Base-by-base conservation (phyloP, 192 early-diverging fungal genomes). In the Coemansia sp. region DNA sequence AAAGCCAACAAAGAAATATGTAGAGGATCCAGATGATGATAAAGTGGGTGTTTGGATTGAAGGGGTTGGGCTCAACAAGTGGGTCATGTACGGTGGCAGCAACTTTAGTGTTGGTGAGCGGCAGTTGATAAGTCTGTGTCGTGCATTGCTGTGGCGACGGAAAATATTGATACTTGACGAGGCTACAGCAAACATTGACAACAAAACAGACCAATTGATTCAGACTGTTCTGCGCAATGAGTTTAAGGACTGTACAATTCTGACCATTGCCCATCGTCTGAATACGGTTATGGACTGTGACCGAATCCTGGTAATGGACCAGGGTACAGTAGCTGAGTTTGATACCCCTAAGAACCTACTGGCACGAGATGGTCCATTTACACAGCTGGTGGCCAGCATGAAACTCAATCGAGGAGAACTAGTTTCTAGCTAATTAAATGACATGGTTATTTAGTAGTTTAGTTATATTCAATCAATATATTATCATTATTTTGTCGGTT, bases 121-220 rank as follows among this genome's bases (percentile, higher is more conserved):
- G 7, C 91, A 93, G 69, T 62, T 86, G 2, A 24, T 87, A 2
- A 80, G 79, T 32, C 49, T 87, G 50, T 77, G 83, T 2, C 62
- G 90, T 1, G 90, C 89, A 1, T 52, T 92, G n/a, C 64, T 92
- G 14, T 71, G 87, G 22, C 85, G 84, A 32, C 83, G 87, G 38
- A 85, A 84, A 27, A 81, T 94, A 43, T 59, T 94, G 58, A 76
- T 94, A 14, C 76, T 94, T 61, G 92, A 94, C 66, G 92, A 94
- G 70, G 92, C 84, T 5, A 85, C 84, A n/a, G 85, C 85, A 48
- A 84, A 82, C 39, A 71, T 87, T 11, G 85, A 87, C 54, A 41
- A 69, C 17, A 68, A 76, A 12, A 85, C 84, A 9, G 87, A 89
- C 62, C 63, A 58, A 22, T 25, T 84, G 60, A 90, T 94, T 41